These are phyloP conservation scores for Hirsutella thompsonii DNA, from an alignment of 2,329 filamentous ascomycete genomes.

Conservation along the genomic window DNA sequence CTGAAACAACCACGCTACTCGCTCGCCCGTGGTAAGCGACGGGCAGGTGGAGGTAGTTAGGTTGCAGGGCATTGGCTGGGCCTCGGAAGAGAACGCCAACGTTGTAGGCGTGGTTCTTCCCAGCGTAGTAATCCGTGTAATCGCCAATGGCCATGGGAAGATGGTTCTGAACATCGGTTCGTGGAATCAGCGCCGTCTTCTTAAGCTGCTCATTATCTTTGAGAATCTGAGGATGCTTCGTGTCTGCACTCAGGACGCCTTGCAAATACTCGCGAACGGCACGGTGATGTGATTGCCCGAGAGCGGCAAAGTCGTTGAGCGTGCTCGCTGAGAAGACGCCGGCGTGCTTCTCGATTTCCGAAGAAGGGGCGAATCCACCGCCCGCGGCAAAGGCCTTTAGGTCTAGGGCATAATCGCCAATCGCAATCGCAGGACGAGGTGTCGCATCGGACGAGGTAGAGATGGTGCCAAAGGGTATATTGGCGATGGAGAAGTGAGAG, in stretches of 20 bases:
- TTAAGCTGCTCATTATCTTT: constrained; percentile 21
- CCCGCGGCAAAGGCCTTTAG: constrained; percentile 44
- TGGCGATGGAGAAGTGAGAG: constrained; percentile 55
- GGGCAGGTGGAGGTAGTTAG: constrained; percentile 70
- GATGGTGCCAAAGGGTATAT: constrained; percentile 77
- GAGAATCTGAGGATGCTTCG: constrained; percentile 20
- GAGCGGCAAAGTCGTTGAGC: constrained; percentile 23
- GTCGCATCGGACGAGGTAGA: constrained; percentile 42
- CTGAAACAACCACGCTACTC: constrained; percentile 62
- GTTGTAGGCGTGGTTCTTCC: constrained; percentile 61
- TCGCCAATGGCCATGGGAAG: constrained; percentile 68
- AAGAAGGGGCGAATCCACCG: constrained; percentile 23
- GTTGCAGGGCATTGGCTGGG: constrained; percentile 59
- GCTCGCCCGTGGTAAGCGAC: constrained; percentile 73
- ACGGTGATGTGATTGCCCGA: constrained; percentile 56
- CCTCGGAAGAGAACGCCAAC: constrained; percentile 63
- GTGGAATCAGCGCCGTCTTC: constrained; percentile 13
- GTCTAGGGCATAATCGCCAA: constrained; percentile 61
- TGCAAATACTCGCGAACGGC: constrained; percentile 60
- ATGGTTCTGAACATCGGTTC: constrained; percentile 46
- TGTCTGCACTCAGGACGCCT: constrained; percentile 43
- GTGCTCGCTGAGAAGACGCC: constrained; percentile 14
- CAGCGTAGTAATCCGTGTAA: constrained; percentile 78
- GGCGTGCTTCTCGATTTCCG: constrained; percentile 13
- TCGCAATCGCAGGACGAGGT: constrained; percentile 55